Evolutionary conservation across 2,329 filamentous ascomycete species (phyloP), one percentile per base, ranked within the genome.

Genomic region (Penicillium glabrum): DNA sequence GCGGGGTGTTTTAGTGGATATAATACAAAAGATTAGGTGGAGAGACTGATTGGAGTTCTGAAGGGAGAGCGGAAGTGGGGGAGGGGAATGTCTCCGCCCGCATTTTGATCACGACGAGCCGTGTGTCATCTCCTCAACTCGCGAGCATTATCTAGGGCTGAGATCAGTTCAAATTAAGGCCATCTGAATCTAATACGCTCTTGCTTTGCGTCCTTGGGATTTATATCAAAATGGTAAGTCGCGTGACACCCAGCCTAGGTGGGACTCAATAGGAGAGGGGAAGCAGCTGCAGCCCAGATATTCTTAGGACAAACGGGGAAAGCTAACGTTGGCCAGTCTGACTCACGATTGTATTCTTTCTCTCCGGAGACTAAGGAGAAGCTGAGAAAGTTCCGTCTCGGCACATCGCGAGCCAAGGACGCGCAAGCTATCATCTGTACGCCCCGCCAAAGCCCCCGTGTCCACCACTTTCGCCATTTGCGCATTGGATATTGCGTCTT

Each of bases 341-440:
- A 97, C 81, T 87, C 91, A 60, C 84, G 92, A 67, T 84, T 98
- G 61, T 98, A 96, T 80, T 91, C 90, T 58, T 96, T 98, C 84
- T 96, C 92, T 31, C 85, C 87, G 62, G 91, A 95, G 78, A 96
- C 91, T 46, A 95, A 89, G 77, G 87, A 92, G 64, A 88, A 93
- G 71, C 85, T 99, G 64, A 89, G 91, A 75, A 98, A 97, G 78
- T 99, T 99, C 80, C 90, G 95, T 50, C 83, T 99, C 27, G 86
- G 89, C 26, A 98, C 95, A 2, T 97, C 93, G 33, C 83, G 95
- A 63, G 87, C 91, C 51, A 93, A 89, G 72, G 87, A 89, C 46
- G 89, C 93, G 0, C 91, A 97, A 79, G 95, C 93, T 59, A 87
- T 96, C 61, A 96, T 99, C 67, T 98, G 95, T 98, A 89, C 77